Evolutionary conservation across 2,329 filamentous ascomycete genomes (phyloP), one percentile per base, ranked within the genome.

Genomic region (Colletotrichum coccodes): DNA sequence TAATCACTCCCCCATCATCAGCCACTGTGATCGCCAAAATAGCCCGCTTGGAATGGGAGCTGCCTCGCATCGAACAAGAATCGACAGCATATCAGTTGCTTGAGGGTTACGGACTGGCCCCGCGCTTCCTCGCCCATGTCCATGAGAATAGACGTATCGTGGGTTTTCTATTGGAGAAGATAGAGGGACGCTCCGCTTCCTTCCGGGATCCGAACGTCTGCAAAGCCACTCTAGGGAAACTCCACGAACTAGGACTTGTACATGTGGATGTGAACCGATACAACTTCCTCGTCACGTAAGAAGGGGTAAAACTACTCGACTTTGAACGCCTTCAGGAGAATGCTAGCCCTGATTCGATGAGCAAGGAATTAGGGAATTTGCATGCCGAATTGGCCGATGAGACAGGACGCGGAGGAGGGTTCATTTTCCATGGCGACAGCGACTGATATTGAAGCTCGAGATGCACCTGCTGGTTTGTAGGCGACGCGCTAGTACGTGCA

Each of bases 191-290:
- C 21, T 68, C 53, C 72, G 75, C 79, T 46, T 72, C 64, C 12
- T 18, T 75, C 8, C 36, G 73, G 9, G 75, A 79, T 70, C 73
- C 79, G 30, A 38, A 34, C 34, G 23, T 30, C n/a, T 80, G 80
- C 68, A 68, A 76, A 70, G 46, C 63, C 42, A 71, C 73, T 68
- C 44, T 80, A 34, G 36, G 61, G 58, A 73, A 72, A 67, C 62
- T 79, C 23, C 76, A 79, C 64, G 34, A 68, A 23, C 59, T 76
- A 42, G 74, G 76, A 38, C 44, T 80, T 50, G 30, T 79, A 34
- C 78, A 81, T 72, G 77, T 78, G 16, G 80, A 82, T 70, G 73
- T 77, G 38, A 81, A 82, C 70, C 74, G 76, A 61, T 75, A 81
- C 62, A 83, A 80, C 71, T 82, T 81, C 70, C 66, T 82, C 53